These are phyloP conservation scores for Flueggea neowawraea DNA, from an alignment of 441 rosid species.

Conservation along the genomic window DNA sequence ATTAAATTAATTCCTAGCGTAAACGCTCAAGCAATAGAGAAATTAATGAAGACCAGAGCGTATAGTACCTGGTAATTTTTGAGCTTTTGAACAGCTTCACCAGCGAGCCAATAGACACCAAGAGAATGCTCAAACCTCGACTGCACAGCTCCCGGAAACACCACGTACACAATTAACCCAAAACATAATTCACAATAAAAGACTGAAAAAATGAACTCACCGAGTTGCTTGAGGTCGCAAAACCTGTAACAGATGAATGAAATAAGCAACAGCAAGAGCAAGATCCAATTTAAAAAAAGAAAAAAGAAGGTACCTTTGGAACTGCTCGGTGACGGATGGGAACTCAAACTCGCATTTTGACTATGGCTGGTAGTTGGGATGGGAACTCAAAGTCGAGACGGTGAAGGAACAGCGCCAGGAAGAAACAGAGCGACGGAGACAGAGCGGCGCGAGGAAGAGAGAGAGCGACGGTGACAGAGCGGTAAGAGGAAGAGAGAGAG, in stretches of 20 bases:
- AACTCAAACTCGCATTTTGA: too few relatives aligned
- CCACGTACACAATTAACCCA: slow-evolving; percentile 7
- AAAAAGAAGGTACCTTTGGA: slow-evolving; percentile 59
- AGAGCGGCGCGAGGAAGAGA: too few relatives aligned
- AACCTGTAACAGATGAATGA: slow-evolving; percentile 54
- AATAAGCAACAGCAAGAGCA: slow-evolving; percentile 4
- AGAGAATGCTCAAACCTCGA: slow-evolving; percentile 92
- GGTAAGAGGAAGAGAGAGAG: too few relatives aligned
- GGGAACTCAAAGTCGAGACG: too few relatives aligned
- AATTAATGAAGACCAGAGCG: not conserved
- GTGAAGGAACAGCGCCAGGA: too few relatives aligned
- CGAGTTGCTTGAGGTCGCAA: slow-evolving; percentile 91
- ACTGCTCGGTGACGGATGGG: slow-evolving; percentile 74
- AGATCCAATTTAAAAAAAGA: not conserved
- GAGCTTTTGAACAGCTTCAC: slow-evolving; percentile 58
- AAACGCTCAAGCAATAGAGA: too few relatives aligned
- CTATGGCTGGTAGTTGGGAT: too few relatives aligned
- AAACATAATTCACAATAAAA: not conserved
- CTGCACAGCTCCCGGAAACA: slow-evolving; percentile 91
- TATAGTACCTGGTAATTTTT: slow-evolving; percentile 49
- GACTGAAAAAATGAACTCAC: slow-evolving; percentile 37
- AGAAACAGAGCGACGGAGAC: too few relatives aligned
- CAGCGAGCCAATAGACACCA: slow-evolving; percentile 86
- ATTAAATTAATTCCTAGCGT: too few relatives aligned
- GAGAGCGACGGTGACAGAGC: too few relatives aligned